A percentile compares a stretch with the other conserved stretches of the same genome.
These are phyloP conservation scores for Aspergillus sp. DNA, from an alignment of 2,329 filamentous ascomycete genomes.

Conservation along the genomic window DNA sequence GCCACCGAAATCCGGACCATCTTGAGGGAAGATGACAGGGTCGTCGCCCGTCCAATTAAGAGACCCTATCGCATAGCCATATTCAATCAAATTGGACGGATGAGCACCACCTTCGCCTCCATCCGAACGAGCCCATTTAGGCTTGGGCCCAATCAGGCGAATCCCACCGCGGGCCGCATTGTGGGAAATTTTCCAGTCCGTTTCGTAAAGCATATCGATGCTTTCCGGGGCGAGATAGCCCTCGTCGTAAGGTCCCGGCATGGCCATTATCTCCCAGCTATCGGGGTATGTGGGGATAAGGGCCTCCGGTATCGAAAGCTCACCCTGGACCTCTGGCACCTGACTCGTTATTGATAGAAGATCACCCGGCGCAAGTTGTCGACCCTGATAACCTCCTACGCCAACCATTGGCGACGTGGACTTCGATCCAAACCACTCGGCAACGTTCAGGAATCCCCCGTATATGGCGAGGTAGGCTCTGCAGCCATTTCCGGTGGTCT, in stretches of 20 bases:
- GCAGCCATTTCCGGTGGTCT: slow-evolving; percentile 53
- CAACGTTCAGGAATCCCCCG: slow-evolving; percentile 56
- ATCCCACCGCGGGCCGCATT: slow-evolving; percentile 62
- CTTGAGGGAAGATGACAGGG: slow-evolving; percentile 59
- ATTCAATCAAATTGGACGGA: slow-evolving; percentile 59
- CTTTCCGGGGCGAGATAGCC: slow-evolving; percentile 54
- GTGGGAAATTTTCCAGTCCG: slow-evolving; percentile 61
- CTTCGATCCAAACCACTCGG: slow-evolving; percentile 60
- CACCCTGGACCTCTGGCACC: slow-evolving; percentile 31
- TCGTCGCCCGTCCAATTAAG: slow-evolving; percentile 64
- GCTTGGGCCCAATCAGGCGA: slow-evolving; percentile 58
- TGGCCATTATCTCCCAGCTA: slow-evolving; percentile 54
- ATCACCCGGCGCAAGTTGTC: slow-evolving; percentile 56
- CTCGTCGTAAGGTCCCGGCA: slow-evolving; percentile 58
- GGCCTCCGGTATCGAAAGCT: slow-evolving; percentile 43
- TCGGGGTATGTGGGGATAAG: slow-evolving; percentile 51
- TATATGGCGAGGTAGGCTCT: slow-evolving; percentile 59
- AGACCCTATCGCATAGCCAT: slow-evolving; percentile 59
- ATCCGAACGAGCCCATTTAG: slow-evolving; percentile 58
- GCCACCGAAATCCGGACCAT: slow-evolving; percentile 61
- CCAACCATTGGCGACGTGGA: slow-evolving; percentile 58
- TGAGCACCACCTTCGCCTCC: slow-evolving; percentile 65
- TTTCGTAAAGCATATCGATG: slow-evolving; percentile 57
- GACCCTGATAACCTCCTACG: slow-evolving; percentile 61
- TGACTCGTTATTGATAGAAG: slow-evolving; percentile 48